Evolutionary conservation across 768 basidiomycete species (phyloP).

Genomic region (Flagelloscypha sp.): DNA sequence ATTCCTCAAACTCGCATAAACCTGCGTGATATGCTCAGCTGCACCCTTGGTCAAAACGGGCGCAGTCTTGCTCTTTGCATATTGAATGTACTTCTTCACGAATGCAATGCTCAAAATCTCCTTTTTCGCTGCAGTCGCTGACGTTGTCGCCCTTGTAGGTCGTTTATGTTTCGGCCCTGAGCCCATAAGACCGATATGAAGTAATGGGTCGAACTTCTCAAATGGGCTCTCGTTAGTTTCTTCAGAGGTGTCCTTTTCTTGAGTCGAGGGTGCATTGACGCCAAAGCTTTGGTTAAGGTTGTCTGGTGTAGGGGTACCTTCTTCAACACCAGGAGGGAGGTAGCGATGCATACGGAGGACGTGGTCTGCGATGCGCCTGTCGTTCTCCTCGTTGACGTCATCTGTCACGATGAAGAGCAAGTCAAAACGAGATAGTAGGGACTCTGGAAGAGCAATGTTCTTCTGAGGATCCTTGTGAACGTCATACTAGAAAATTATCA

Average conservation of each 20-base stretch:
- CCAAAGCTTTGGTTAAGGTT: slow-evolving; percentile 81
- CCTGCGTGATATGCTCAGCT: slow-evolving; percentile 87
- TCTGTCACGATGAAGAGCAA: slow-evolving; percentile 96
- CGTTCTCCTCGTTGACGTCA: slow-evolving; percentile 91
- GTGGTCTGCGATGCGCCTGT: slow-evolving; percentile 94
- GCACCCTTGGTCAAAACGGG: slow-evolving; percentile 89
- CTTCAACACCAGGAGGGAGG: slow-evolving; percentile 91
- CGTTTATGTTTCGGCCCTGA: slow-evolving; percentile 49
- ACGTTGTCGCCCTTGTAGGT: too few relatives aligned
- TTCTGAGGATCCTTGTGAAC: slow-evolving; percentile 99
- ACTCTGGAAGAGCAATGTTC: slow-evolving; percentile 97
- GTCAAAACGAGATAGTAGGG: slow-evolving; percentile 97
- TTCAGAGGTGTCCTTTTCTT: slow-evolving; percentile 39
- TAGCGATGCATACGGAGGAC: slow-evolving; percentile 97
- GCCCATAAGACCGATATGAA: slow-evolving; percentile 74
- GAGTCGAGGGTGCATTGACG: slow-evolving; percentile 67
- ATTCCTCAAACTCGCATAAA: slow-evolving; percentile 87
- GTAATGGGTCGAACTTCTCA: slow-evolving; percentile 92
- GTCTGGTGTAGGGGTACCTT: slow-evolving; percentile 87
- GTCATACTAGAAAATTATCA: slow-evolving; percentile 64
- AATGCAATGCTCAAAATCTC: slow-evolving; percentile 91
- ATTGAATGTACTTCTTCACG: slow-evolving; percentile 98
- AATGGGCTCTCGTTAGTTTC: slow-evolving; percentile 72
- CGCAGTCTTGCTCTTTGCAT: slow-evolving; percentile 82
- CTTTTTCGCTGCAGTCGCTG: too few relatives aligned